Evolutionary conservation across 1,139 yeast genomes (phyloP), one percentile per base, ranked within the genome.

Genomic region (Pichia sp.): DNA sequence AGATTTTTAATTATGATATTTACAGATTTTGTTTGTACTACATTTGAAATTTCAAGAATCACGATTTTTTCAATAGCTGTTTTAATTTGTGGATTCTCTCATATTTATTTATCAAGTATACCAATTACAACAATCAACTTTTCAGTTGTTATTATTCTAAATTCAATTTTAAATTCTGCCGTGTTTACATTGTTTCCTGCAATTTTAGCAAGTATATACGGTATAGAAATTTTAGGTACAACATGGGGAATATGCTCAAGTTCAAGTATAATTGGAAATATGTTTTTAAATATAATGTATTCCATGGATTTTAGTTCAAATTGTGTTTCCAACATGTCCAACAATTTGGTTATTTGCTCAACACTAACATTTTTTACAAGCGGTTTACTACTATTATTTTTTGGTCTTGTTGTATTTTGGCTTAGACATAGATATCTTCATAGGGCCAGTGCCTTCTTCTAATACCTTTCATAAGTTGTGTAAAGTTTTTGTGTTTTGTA

Each of bases 161-260:
- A 66, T 47, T 64, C 69, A 8, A 51, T 61, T 31, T 49, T 66
- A 31, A 65, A 66, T 48, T 64, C 69, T n/a, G 53, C 64, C n/a
- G 56, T 66, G 10, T 66, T 62, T 50, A 65, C 70, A 2, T 44
- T 66, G 44, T 64, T 65, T 48, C 70, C 70, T 1, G 68, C 69
- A 14, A 60, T 66, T 33, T 51, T 66, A 28, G 70, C 68, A 10
- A 62, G 65, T 31, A 60, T 66, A 22, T 66, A 66, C 51, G 70
- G 70, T 13, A 57, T 66, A 25, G 69, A 66, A 22, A 59, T 66
- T 25, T 49, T 66, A 36, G 70, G 70, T 9, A 64, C 69, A 16
- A 65, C 69, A 4, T 66, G 69, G 67, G 70, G 70, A 1, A 44
- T 64, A 11, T 66, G 66, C 48, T 58, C 66, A 8, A 57, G 61